phyloP scores from a whole-genome alignment of 768 basidiomycete genomes.

The Suillus occidentalis region DNA sequence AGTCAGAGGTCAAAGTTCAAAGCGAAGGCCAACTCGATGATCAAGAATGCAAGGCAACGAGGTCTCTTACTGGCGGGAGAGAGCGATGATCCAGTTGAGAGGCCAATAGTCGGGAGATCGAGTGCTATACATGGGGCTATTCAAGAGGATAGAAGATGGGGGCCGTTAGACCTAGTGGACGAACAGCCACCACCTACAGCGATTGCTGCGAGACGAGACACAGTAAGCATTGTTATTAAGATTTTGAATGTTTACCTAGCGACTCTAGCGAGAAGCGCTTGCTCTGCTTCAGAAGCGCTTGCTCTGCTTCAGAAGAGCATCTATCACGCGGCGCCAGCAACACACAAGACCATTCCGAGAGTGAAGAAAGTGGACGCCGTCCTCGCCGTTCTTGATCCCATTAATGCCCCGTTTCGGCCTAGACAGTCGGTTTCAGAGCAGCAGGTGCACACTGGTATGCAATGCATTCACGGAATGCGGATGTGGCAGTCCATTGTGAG shows the following conservation, averaged over 20 bases:
- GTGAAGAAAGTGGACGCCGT: slow-evolving; percentile 44
- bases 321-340: slow-evolving; percentile 54
- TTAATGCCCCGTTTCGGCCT: slow-evolving; percentile 46
- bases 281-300: slow-evolving; percentile 55
- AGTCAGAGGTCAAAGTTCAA: slow-evolving; percentile 45
- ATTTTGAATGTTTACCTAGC: not conserved
- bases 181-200: slow-evolving; percentile 73
- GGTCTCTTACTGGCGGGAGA: slow-evolving; percentile 37
- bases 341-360: slow-evolving; percentile 53
- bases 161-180: slow-evolving; percentile 58
- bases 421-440: slow-evolving; percentile 58
- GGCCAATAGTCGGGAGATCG: not conserved
- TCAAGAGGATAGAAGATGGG: slow-evolving; percentile 46
- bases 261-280: slow-evolving; percentile 48
- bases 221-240: slow-evolving; percentile 29
- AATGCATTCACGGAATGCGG: slow-evolving; percentile 52
- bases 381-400: slow-evolving; percentile 48
- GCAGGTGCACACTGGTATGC: slow-evolving; percentile 41
- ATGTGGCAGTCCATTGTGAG: slow-evolving; percentile 56
- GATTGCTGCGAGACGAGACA: slow-evolving; percentile 70
- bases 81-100: not conserved
- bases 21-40: slow-evolving; percentile 43
- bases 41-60: slow-evolving; percentile 46
- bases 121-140: slow-evolving; percentile 27
- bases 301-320: slow-evolving; percentile 57